These are phyloP conservation scores for Hypoxylon sp. DNA, from an alignment of 2,329 filamentous ascomycete genomes.

Conservation along the genomic window DNA sequence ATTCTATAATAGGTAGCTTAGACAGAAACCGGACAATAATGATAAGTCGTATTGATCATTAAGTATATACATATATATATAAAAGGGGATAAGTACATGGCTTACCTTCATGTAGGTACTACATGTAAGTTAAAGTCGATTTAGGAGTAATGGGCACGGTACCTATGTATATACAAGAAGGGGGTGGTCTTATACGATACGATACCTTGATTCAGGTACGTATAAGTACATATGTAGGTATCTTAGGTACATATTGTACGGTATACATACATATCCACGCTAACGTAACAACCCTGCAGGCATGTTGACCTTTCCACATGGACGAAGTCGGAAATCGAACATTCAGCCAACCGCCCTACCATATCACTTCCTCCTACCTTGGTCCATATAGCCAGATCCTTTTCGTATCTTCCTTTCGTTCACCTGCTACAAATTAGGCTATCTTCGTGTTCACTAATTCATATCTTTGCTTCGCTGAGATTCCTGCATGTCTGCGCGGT, in stretches of 20 bases:
- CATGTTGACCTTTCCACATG: no score
- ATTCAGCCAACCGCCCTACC: background rate
- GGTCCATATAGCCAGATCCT: slow-evolving; percentile 12
- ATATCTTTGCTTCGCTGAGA: slow-evolving; percentile 1
- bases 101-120: slow-evolving; percentile 8
- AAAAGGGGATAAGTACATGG: background rate
- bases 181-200: background rate
- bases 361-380: background rate
- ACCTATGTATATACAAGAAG: no score
- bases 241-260: background rate
- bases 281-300: no score
- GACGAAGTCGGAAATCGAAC: slow-evolving; percentile 15
- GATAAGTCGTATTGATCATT: background rate
- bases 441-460: background rate
- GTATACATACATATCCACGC: background rate
- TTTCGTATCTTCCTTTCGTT: slow-evolving; percentile 12
- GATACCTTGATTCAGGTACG: background rate
- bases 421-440: background rate
- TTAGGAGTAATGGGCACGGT: no score
- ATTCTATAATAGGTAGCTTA: background rate
- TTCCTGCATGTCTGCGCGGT: slow-evolving; percentile 4
- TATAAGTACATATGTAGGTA: slow-evolving; percentile 7
- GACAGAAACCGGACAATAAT: background rate
- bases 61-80: background rate
- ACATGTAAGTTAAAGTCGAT: background rate